phyloP scores from a whole-genome alignment of 495 filamentous ascomycete genomes.

The Talaromyces wortmannii region DNA sequence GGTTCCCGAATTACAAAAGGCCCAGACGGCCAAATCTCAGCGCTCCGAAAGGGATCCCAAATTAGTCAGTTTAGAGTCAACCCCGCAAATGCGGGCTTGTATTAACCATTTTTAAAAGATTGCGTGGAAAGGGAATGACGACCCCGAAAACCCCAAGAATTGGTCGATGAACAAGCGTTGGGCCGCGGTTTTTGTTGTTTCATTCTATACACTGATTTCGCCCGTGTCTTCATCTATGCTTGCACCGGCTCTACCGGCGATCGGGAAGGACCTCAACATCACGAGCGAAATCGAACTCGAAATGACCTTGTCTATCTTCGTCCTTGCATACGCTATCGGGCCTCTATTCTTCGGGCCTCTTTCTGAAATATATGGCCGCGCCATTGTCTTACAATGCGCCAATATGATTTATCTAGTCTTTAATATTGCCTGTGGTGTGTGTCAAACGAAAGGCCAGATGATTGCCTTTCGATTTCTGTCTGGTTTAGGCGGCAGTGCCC shows the following conservation, averaged over 20 bases:
- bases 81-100: background rate
- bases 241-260: conserved; percentile 53
- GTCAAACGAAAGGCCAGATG: conserved; percentile 43
- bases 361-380: conserved; percentile 68
- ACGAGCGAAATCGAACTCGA: conserved; percentile 44
- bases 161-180: conserved; percentile 54
- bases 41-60: conserved; percentile 4
- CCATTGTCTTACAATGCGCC: conserved; percentile 49
- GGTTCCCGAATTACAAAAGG: background rate
- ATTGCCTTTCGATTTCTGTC: conserved; percentile 51
- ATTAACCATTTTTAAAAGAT: conserved; percentile 18
- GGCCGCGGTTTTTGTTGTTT: conserved; percentile 50
- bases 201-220: conserved; percentile 66
- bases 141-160: conserved; percentile 54
- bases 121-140: conserved; percentile 49
- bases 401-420: conserved; percentile 63
- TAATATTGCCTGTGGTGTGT: conserved; percentile 48
- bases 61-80: background rate
- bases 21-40: background rate
- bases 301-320: conserved; percentile 63
- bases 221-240: conserved; percentile 68
- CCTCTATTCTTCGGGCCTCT: conserved; percentile 66
- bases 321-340: conserved; percentile 67
- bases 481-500: conserved; percentile 51
- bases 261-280: conserved; percentile 56